phyloP scores from a whole-genome alignment of 2,329 filamentous ascomycete species.

The Periconia sp. region DNA sequence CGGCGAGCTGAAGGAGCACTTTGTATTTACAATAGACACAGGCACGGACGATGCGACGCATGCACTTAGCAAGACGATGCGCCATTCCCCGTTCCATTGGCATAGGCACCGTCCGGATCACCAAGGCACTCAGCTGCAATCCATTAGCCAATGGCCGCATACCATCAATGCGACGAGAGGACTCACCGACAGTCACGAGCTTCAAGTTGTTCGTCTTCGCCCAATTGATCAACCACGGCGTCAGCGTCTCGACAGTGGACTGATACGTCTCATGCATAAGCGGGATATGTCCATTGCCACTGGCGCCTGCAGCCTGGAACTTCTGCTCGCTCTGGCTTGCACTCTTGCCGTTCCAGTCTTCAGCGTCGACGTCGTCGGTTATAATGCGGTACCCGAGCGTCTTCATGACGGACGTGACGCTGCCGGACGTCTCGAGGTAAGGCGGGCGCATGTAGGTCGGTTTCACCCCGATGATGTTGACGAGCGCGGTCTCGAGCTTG shows the following conservation, averaged over 20 bases:
- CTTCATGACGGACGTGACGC: slow-evolving; percentile 39
- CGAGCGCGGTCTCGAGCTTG: slow-evolving; percentile 38
- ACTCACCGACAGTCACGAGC: slow-evolving; percentile 43
- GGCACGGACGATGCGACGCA: no score
- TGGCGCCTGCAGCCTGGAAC: slow-evolving; percentile 38
- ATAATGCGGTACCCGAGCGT: slow-evolving; percentile 44
- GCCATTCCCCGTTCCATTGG: slow-evolving; percentile 28
- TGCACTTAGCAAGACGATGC: slow-evolving; percentile 23
- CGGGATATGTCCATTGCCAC: slow-evolving; percentile 44
- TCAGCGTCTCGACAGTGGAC: slow-evolving; percentile 39
- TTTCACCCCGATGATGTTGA: slow-evolving; percentile 45
- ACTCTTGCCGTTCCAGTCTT: slow-evolving; percentile 43
- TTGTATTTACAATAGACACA: no score
- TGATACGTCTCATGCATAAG: slow-evolving; percentile 45
- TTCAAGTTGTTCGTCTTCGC: slow-evolving; percentile 44
- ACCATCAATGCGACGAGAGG: not conserved
- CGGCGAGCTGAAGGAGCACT: not conserved
- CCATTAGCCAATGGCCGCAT: slow-evolving; percentile 14
- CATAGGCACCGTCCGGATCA: slow-evolving; percentile 34
- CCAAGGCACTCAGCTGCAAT: slow-evolving; percentile 38
- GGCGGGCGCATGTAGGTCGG: slow-evolving; percentile 47
- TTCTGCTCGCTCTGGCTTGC: slow-evolving; percentile 39
- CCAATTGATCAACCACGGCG: slow-evolving; percentile 46
- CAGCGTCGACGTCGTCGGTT: slow-evolving; percentile 39
- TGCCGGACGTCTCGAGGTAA: slow-evolving; percentile 41